These are phyloP conservation scores for Colletotrichum euphorbiae DNA, from an alignment of 2,329 filamentous ascomycete genomes.

Conservation along the genomic window DNA sequence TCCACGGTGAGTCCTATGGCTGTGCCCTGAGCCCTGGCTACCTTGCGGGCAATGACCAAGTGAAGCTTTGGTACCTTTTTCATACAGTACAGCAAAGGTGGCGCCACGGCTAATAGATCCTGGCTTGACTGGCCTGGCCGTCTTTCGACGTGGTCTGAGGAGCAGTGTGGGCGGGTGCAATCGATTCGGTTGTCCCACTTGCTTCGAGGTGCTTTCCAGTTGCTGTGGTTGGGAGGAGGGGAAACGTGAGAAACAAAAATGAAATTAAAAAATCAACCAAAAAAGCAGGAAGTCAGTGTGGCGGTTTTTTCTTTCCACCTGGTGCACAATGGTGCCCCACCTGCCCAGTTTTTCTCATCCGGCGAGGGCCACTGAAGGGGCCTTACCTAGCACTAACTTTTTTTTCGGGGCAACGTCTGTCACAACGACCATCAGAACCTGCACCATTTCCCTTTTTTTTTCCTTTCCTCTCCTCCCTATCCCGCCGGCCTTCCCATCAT, in stretches of 20 bases:
- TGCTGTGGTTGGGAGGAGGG: neutral
- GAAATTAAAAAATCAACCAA: neutral
- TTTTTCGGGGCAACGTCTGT: constrained; percentile 26
- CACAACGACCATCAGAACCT: constrained; percentile 9
- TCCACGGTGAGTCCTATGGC: neutral
- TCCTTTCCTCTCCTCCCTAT: constrained; percentile 27
- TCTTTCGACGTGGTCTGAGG: neutral
- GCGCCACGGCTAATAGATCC: constrained; percentile 14
- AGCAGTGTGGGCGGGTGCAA: constrained; percentile 1
- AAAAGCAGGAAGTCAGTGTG: constrained; percentile 26
- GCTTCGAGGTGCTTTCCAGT: constrained; percentile 7
- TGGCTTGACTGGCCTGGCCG: neutral
- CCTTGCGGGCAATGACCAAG: neutral
- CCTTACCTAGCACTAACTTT: constrained; percentile 40
- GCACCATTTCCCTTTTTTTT: constrained; percentile 37
- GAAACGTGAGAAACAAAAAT: neutral
- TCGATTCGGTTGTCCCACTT: constrained; percentile 6
- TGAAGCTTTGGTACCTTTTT: neutral
- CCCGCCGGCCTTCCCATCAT: constrained; percentile 37
- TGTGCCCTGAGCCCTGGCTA: neutral
- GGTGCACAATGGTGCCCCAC: constrained; percentile 40
- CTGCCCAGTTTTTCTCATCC: constrained; percentile 39
- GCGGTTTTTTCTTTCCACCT: constrained; percentile 43
- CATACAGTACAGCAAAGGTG: constrained; percentile 8
- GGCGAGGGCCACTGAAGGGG: constrained; percentile 23